Base-by-base conservation (phyloP, 2,329 filamentous ascomycete genomes). In the Apiospora pterosperma region DNA sequence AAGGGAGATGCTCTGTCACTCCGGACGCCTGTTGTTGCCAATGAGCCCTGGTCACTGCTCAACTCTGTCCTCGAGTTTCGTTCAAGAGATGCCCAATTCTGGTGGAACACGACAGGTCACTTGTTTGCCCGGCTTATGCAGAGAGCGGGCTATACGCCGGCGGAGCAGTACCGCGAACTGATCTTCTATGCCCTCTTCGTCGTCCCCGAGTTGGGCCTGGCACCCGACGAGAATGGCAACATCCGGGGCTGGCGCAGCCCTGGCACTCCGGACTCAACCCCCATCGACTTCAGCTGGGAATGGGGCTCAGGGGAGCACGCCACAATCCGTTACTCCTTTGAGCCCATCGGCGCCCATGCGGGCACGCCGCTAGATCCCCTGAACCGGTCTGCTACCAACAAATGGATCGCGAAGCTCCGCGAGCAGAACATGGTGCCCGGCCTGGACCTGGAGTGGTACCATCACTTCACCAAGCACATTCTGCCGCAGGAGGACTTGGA, bases 271-370 rank as follows among this genome's bases (percentile, higher is more conserved):
- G 60, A 62, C 60, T 62, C 60, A 7, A 62, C 60, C 8, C 60
- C 60, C 39, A 62, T 62, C 23, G 60, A 62, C 36, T 62, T 62
- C 28, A 62, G 60, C 39, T 62, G 60, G 60, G 60, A 62, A 42
- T 62, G 60, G 60, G 60, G 39, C 23, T 2, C 39, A 1, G 60
- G 60, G 7, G 60, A 42, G 19, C 36, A 31, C 38, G 60, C 60
- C 36, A 62, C 60, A 3, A 23, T 62, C 23, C 60, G 60, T 16
- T 62, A 62, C 60, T 62, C 60, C 16, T 62, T 62, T 5, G 60
- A 62, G 25, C 60, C 60, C 28, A 62, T 62, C 23, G 39, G 60
- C 16, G 25, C 60, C 3, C 39, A 42, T n/a, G 60, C 60, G 25
- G 60, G 60, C 60, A 62, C 60, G 23, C 39, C 60, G 8, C 60